Base-by-base conservation (phyloP, 345 rosid species). In the Aegle marmelos region DNA sequence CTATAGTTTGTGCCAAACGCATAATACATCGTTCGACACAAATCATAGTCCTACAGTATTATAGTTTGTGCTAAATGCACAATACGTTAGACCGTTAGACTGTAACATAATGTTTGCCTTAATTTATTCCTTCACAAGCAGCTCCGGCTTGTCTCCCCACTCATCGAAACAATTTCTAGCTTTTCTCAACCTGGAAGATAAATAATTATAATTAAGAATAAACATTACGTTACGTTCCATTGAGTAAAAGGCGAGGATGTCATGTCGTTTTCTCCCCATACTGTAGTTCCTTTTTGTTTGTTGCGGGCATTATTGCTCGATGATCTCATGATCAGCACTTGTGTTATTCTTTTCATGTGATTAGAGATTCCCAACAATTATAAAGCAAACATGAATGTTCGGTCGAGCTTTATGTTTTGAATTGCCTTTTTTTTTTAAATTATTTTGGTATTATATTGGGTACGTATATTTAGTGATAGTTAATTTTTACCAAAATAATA, bases 181-280 rank as follows among this genome's bases (percentile, higher is more conserved):
- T 53, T 53, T 77, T 88, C 71, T 84, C 92, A 63, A 89, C 92
- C 94, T 89, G 78, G 54, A 62, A 54, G 22, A 56, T 21, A 54
- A 5, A 50, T 8, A 50, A 50, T 0, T 16, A 8, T 0, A 19
- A 28, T 2, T 17, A 17, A 1, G 56, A 53, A 17, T 17, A 53
- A 17, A 53, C 3, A 7, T 7, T 1, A 36, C 6, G 1, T 7
- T 6, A 36, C 39, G 6, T 9, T 0, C 45, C 8, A 39, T 9
- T 1, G 45, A 39, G 11, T 39, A 39, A 39, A 39, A 39, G 11
- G 45, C 2, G 45, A 39, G 11, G 45, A 39, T 39, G 45, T 39
- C 45, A 1, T 39, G 45, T 39, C 41, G 41, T 45, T 57, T 19
- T n/a, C 9, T 57, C 10, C n/a, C 9, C 7, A 57, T 57, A n/a